phyloP scores from a whole-genome alignment of 1,284 basidiomycete genomes.

The Ustilago nuda region DNA sequence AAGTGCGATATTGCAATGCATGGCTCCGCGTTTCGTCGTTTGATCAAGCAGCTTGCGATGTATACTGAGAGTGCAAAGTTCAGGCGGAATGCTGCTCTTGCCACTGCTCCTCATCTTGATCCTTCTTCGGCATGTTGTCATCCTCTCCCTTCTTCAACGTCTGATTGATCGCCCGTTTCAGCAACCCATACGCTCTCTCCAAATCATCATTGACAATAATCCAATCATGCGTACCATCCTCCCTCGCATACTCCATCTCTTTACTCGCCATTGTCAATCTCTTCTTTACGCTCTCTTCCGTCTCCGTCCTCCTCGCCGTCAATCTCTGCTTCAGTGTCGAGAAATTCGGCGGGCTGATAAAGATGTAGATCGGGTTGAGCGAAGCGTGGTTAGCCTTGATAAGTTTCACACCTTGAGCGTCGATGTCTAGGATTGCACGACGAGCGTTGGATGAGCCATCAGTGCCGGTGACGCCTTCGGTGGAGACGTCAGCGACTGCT shows the following conservation, averaged over 20 bases:
- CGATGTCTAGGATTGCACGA: conserved; percentile 94
- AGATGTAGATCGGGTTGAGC: conserved; percentile 88
- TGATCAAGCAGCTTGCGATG: no score
- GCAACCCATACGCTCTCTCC: conserved; percentile 79
- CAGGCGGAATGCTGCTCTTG: conserved; percentile 11
- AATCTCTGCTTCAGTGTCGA: conserved; percentile 73
- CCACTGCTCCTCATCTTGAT: conserved; percentile 53
- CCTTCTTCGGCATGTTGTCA: conserved; percentile 53
- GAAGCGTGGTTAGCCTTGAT: conserved; percentile 79
- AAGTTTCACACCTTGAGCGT: conserved; percentile 78
- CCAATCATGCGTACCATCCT: conserved; percentile 80
- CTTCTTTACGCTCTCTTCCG: conserved; percentile 78
- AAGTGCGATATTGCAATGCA: neutral
- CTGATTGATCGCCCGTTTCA: conserved; percentile 62
- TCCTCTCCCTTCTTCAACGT: conserved; percentile 41
- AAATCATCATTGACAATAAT: conserved; percentile 93
- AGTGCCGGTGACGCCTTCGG: conserved; percentile 33
- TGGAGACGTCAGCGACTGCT: conserved; percentile 73
- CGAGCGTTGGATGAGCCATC: conserved; percentile 71
- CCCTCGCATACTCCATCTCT: conserved; percentile 85
- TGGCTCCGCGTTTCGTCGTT: no score
- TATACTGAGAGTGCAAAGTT: neutral
- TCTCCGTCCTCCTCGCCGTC: conserved; percentile 85
- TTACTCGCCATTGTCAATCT: conserved; percentile 82
- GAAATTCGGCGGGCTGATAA: conserved; percentile 89